Base-by-base conservation (phyloP, 306 rosid genomes). In the Cicer pinnatifidum region DNA sequence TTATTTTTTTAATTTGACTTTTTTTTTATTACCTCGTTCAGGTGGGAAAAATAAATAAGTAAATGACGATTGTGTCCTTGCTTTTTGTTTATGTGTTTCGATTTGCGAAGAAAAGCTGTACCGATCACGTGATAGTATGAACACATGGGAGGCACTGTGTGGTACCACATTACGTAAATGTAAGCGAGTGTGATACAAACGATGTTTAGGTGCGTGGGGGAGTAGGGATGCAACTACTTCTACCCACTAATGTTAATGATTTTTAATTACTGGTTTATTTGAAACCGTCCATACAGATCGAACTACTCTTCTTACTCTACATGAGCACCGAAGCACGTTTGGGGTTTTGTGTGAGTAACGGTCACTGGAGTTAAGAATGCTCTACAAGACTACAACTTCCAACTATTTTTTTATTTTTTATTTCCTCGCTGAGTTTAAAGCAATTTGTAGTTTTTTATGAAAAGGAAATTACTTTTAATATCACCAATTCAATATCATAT, bases 321-420 rank as follows among this genome's bases (percentile, higher is more conserved):
- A 28, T 11, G n/a, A 33, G 28, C 39, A 15, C 57, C 19, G 19
- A 56, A 10, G 16, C 79, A 39, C 75, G 76, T 48, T 57, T 77
- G 72, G 82, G 78, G 45, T 51, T 72, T 72, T 58, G 67, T 70
- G 71, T 5, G 35, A 45, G 47, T 28, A 82, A 82, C 85, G 85
- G 79, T 82, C 79, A 82, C 66, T 62, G 9, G 13, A 48, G 71
- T 69, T 38, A 57, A 54, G 19, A 66, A 43, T 67, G 7, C 13
- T 41, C 44, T 39, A 40, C n/a, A n/a, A n/a, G n/a, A n/a, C n/a
- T n/a, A n/a, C 33, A 69, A 48, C 43, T 74, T 47, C 15, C 72
- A 5, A 5, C 60, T 46, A 2, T 59, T 35, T 20, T 1, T 20
- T 1, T 46, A 35, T 11, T 2, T 12, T n/a, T n/a, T n/a, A n/a